A percentile compares a stretch with the other conserved stretches of the same genome.
Evolutionary conservation across 148 eudicot species (phyloP).

Genomic region (Camellia lanceoleosa): DNA sequence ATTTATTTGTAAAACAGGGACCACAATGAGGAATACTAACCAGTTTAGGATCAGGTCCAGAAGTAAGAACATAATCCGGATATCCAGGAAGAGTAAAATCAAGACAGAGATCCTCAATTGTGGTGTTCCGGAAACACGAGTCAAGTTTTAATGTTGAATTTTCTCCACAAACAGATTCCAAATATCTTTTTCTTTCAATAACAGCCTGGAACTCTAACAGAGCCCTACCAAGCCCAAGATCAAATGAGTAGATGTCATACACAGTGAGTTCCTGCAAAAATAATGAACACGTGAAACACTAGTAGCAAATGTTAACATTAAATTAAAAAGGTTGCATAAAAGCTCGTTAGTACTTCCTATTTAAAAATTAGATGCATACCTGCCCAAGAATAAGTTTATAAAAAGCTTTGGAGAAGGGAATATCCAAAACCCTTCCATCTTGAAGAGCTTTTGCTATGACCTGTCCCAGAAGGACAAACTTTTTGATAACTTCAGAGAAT

Average conservation of each 20-base stretch:
- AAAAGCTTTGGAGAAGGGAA: constrained; percentile 85
- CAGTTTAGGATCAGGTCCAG: constrained; percentile 48
- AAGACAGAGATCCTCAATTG: constrained; percentile 79
- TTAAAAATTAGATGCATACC: constrained; percentile 37
- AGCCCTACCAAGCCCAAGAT: constrained; percentile 65
- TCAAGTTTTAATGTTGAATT: constrained; percentile 22
- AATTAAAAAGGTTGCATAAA: not conserved
- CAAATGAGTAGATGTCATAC: constrained; percentile 85
- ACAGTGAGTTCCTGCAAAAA: constrained; percentile 64
- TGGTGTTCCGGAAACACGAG: constrained; percentile 48
- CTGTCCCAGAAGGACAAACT: constrained; percentile 72
- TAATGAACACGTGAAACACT: not conserved
- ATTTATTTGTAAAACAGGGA: not conserved
- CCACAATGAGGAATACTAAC: constrained; percentile 32
- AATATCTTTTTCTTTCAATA: constrained; percentile 48
- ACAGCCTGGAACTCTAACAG: constrained; percentile 85
- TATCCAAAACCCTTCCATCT: constrained; percentile 92
- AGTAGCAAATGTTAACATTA: not conserved
- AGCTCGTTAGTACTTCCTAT: not conserved
- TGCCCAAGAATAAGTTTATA: constrained; percentile 85
- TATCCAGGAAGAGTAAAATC: constrained; percentile 94
- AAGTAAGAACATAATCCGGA: constrained; percentile 62
- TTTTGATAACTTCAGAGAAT: constrained; percentile 63
- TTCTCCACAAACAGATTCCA: constrained; percentile 34
- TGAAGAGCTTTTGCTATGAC: constrained; percentile 82